Base-by-base conservation (phyloP, 345 rosid species). In the Boechera divaricarpa region DNA sequence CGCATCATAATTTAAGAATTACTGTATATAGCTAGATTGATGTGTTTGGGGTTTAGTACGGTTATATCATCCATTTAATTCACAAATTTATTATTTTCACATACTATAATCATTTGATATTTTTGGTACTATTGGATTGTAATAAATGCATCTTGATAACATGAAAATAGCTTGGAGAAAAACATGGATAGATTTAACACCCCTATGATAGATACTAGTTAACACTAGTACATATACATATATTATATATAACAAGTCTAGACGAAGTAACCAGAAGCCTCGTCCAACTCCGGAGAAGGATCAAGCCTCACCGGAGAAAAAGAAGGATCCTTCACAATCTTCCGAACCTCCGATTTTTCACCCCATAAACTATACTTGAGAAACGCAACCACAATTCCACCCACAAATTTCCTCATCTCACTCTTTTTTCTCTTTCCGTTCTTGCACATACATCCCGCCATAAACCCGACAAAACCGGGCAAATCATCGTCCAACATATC, bases 401-500 rank as follows among this genome's bases (percentile, higher is more conserved):
- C 81, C 8, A 78, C 81, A 59, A 70, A 78, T 0, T 29, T 78
- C 61, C 81, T 78, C 81, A 72, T 72, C 31, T 54, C 67, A 33
- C 53, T 65, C 52, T 78, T 78, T 4, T 65, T 26, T 0, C 66
- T 12, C 21, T 64, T 48, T 29, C 73, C 73, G 2, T 72, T 78
- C 67, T 78, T 78, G 41, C 81, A 78, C 72, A 65, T 13, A 56
- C 81, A 71, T 47, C 71, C 80, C 2, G 71, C 76, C 76, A 70
- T 18, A 55, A 44, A 61, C 76, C 81, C 77, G 41, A 70, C 36
- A 49, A 55, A 36, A 70, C 72, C 71, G 18, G 59, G 77, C 52
- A 77, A 39, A 36, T 64, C 44, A 48, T 78, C 77, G 55, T 78
- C 81, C 67, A 78, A 78, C 81, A 78, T 78, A 58, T 71, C 81